phyloP scores from a whole-genome alignment of 805 yeast genomes.

The Spathaspora girioi region DNA sequence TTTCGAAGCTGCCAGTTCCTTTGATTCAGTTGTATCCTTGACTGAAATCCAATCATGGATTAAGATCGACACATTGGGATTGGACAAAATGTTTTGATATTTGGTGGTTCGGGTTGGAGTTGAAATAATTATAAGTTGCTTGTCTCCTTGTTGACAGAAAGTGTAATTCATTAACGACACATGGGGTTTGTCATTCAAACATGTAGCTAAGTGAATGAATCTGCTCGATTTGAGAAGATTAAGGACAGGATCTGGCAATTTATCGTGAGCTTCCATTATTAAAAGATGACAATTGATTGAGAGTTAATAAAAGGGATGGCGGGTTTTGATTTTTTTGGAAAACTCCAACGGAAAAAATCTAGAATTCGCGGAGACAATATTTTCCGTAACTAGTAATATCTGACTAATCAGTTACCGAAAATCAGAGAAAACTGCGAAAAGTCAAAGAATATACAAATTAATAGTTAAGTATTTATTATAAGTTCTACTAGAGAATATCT shows the following conservation, averaged over 20 bases:
- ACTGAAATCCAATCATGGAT: conserved; percentile 90
- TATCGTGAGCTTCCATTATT: conserved; percentile 8
- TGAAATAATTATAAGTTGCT: conserved; percentile 62
- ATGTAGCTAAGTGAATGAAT: conserved; percentile 83
- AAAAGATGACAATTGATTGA: not conserved
- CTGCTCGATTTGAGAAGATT: conserved; percentile 55
- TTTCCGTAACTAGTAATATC: no score
- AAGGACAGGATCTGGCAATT: conserved; percentile 35
- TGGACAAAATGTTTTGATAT: conserved; percentile 60
- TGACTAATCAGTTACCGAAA: no score
- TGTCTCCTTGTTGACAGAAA: conserved; percentile 42
- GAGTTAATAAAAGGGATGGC: not conserved
- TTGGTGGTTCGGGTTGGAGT: conserved; percentile 72
- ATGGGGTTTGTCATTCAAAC: conserved; percentile 71
- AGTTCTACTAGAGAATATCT: not conserved
- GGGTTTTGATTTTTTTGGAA: not conserved
- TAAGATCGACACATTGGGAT: conserved; percentile 77
- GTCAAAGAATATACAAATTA: not conserved
- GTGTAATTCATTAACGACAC: conserved; percentile 91
- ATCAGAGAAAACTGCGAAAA: not conserved
- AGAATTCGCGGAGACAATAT: not conserved
- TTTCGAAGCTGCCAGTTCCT: conserved; percentile 8
- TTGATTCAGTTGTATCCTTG: conserved; percentile 26
- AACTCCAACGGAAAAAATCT: not conserved
- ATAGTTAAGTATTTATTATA: not conserved